phyloP scores from a whole-genome alignment of 1,284 basidiomycete species.

The Ustanciosporium gigantosporum region DNA sequence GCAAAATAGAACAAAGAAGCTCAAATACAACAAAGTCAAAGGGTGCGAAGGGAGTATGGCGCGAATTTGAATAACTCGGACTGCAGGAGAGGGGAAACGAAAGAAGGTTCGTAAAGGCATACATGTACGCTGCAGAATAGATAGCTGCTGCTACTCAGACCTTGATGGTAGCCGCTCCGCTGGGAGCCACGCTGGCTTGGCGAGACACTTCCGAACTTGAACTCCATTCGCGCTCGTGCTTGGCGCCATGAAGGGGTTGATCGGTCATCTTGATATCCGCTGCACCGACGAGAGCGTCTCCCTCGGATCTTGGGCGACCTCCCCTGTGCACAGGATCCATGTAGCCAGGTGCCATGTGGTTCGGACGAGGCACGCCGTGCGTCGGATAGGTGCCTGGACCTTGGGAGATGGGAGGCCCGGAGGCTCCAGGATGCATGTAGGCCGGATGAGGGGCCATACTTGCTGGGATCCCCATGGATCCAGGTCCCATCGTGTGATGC shows the following conservation, averaged over 20 bases:
- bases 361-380: conserved; percentile 9
- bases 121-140: no score
- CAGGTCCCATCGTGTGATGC: conserved; percentile 20
- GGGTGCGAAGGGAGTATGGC: no score
- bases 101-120: no score
- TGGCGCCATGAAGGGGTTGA: neutral
- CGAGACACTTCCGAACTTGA: conserved; percentile 3
- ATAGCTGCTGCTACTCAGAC: conserved; percentile 1
- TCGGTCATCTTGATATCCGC: conserved; percentile 1
- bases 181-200: neutral
- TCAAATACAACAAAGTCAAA: no score
- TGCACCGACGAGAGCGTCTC: conserved; percentile 4
- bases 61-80: no score
- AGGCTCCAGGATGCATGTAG: conserved; percentile 32
- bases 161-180: conserved; percentile 3
- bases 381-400: conserved; percentile 19
- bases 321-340: neutral
- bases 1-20: no score
- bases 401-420: conserved; percentile 15
- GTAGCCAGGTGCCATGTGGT: conserved; percentile 9
- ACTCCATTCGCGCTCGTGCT: conserved; percentile 31
- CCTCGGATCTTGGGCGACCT: conserved; percentile 21
- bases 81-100: no score
- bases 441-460: conserved; percentile 36
- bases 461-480: conserved; percentile 18